Evolutionary conservation across 2,329 filamentous ascomycete genomes (phyloP).

Genomic region (Teratosphaeriaceae sp.): DNA sequence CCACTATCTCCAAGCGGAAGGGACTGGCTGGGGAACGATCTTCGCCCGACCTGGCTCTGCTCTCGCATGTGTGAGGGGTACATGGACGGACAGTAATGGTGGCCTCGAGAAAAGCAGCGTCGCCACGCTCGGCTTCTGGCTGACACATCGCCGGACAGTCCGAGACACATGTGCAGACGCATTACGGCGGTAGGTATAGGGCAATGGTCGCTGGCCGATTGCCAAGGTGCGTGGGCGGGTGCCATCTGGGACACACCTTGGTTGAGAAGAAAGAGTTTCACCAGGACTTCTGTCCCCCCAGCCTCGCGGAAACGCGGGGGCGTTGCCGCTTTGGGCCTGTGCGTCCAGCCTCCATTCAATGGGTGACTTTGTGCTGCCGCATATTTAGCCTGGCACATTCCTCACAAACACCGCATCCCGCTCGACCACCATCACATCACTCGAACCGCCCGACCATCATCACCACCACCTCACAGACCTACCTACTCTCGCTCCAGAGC

Average conservation of each 20-base stretch:
- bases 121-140: too few relatives aligned
- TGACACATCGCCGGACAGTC: too few relatives aligned
- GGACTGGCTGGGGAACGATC: neutral
- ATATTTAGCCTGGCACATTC: neutral
- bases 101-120: too few relatives aligned
- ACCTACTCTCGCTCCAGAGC: slow-evolving; percentile 21
- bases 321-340: neutral
- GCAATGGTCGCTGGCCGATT: too few relatives aligned
- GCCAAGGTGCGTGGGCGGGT: too few relatives aligned
- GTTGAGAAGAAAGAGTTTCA: too few relatives aligned
- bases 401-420: neutral
- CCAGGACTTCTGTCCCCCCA: too few relatives aligned
- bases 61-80: neutral
- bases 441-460: slow-evolving; percentile 2
- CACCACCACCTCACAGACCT: slow-evolving; percentile 15
- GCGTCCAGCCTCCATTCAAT: neutral
- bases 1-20: neutral
- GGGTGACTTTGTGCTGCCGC: neutral
- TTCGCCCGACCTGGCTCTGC: neutral
- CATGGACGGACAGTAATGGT: too few relatives aligned
- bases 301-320: neutral
- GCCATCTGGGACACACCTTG: too few relatives aligned
- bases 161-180: too few relatives aligned
- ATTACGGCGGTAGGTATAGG: too few relatives aligned
- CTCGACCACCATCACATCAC: slow-evolving; percentile 4